Evolutionary conservation across 495 filamentous ascomycete species (phyloP), one percentile per base, ranked within the genome.

Genomic region (Recurvomyces mirabilis): DNA sequence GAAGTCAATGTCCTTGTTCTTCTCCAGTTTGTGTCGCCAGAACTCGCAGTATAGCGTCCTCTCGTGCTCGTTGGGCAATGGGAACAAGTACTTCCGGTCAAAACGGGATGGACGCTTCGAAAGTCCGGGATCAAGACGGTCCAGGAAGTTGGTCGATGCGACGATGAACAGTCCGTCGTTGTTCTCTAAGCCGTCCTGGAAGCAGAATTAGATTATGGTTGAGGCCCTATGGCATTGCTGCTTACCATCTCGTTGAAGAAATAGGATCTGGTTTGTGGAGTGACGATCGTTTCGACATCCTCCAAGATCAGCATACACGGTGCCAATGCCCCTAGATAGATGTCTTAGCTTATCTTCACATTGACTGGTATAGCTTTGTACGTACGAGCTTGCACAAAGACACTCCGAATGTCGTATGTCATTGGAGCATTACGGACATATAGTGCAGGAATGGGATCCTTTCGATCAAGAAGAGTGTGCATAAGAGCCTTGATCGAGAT

Each of bases 241-340:
- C n/a, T n/a, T n/a, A n/a, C n/a, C 2, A 82, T 69, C 51, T 84
- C 76, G 53, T 84, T 84, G 38, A 84, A 66, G 54, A 84, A 84
- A 60, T 78, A 83, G 43, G 66, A 72, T 13, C 77, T 60, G 17
- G 74, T 69, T 7, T 43, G 46, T 30, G 66, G 65, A 1, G 60
- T 66, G 11, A 82, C 69, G 11, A 81, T 58, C 23, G 69, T 76
- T 51, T 82, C 79, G 18, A 84, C 69, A 46, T 84, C 79, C 58
- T 84, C 79, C 26, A 84, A 72, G 32, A 82, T 58, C 5, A 75
- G 58, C 22, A 75, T 42, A 37, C 68, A 71, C 1, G 68, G 68
- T 13, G 62, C 52, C 60, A 63, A 57, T 3, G 38, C 18, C 15
- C 63, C n/a, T n/a, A n/a, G n/a, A n/a, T n/a, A n/a, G n/a, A n/a